Base-by-base conservation (phyloP, 352 stramenopile species). In the Globisporangium echinulatum region DNA sequence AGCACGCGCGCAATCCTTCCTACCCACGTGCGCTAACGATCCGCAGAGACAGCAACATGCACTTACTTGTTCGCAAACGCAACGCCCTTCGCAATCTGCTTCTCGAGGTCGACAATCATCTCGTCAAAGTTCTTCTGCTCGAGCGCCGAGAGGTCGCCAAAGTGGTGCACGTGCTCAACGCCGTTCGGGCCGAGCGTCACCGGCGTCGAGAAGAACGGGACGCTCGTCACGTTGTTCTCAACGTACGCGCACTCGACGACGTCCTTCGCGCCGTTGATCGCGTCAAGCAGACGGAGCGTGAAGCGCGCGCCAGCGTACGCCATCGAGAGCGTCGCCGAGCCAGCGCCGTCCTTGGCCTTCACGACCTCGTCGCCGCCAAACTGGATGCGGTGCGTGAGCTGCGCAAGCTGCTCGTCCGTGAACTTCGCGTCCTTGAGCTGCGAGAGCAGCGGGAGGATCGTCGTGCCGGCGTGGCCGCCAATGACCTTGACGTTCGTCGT, bases 241-340 rank as follows among this genome's bases (percentile, higher is more conserved):
- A 99, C 97, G 75, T 96, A 99, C 42, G 97, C 94, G 81, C 96
- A 99, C 78, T 99, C 97, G 40, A 97, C 79, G 13, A 99, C 79
- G 68, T 94, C 85, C 69, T 97, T 88, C 61, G 91, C 89, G 49
- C 97, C 97, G 67, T 88, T 85, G 67, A 99, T 92, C 55, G 96
- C 97, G 66, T 97, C 89, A 19, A 99, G 74, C 5, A 99, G 85
- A 63, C 82, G 84, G 36, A 85, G 50, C 7, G 86, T 87, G 79
- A 99, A 99, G 63, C 97, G 67, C 9, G 95, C 97, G 43, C 95
- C 97, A 39, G 97, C 97, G 75, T 99, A 99, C 4, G 97, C 97
- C 97, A 99, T 99, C 52, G 90, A 98, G 46, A 99, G 88, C 56
- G 97, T 99, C 59, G 97, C 97, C 65, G 92, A 99, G 48, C 97